These are phyloP conservation scores for Aspergillus texensis DNA, from an alignment of 2,329 filamentous ascomycete genomes.

Conservation along the genomic window DNA sequence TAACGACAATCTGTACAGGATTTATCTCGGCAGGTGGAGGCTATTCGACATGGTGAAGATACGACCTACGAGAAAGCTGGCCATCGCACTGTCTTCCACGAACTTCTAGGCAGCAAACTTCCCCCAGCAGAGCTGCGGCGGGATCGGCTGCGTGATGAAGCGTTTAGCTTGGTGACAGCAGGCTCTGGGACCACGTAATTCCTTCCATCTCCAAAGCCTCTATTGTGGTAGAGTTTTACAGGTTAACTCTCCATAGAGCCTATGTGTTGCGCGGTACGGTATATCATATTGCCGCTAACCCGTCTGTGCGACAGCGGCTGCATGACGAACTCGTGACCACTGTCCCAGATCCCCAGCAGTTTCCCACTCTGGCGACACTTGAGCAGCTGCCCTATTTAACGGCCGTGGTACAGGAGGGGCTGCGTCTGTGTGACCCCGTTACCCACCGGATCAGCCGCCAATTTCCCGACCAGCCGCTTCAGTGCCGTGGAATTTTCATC, in stretches of 20 bases:
- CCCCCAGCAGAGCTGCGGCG: slow-evolving; percentile 5
- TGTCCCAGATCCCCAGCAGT: slow-evolving; percentile 1
- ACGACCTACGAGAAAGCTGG: slow-evolving; percentile 2
- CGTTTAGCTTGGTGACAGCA: slow-evolving; percentile 11
- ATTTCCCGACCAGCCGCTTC: slow-evolving; percentile 2
- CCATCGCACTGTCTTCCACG: slow-evolving; percentile 12
- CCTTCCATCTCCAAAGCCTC: too few relatives aligned
- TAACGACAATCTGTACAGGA: neutral
- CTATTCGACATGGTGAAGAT: slow-evolving; percentile 4
- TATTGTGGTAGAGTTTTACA: too few relatives aligned
- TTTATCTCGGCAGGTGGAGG: slow-evolving; percentile 8
- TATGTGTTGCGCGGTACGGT: slow-evolving; percentile 4
- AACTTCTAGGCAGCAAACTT: slow-evolving; percentile 8
- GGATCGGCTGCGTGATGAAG: slow-evolving; percentile 11
- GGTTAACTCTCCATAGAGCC: neutral
- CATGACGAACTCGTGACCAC: slow-evolving; percentile 4
- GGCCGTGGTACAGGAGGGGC: slow-evolving; percentile 10
- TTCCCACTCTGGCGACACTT: neutral
- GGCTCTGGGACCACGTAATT: slow-evolving; percentile 11
- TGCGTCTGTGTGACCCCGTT: slow-evolving; percentile 5
- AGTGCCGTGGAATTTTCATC: neutral
- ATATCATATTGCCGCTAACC: slow-evolving; percentile 11
- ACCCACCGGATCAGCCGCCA: slow-evolving; percentile 2
- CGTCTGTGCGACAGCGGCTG: neutral
- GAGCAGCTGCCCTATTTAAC: slow-evolving; percentile 12